A percentile compares a stretch with the other conserved stretches of the same genome.
Evolutionary conservation across 176 grass and related monocot species (phyloP).

Genomic region (Calamus simplicifolius): DNA sequence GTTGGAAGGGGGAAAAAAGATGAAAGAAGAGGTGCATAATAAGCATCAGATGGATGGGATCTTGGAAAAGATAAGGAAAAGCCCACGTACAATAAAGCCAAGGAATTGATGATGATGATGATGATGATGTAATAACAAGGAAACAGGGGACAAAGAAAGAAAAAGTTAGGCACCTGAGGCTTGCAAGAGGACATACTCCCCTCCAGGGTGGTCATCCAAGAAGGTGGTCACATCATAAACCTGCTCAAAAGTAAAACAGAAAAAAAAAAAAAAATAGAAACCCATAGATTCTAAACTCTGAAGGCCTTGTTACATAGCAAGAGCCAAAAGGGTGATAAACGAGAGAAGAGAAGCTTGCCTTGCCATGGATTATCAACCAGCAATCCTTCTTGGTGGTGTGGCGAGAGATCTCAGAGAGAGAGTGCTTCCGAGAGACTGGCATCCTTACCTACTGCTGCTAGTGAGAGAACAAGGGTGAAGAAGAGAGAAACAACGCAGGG

Average conservation of each 20-base stretch:
- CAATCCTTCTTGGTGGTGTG: slow-evolving; percentile 13
- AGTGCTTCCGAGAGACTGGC: not conserved
- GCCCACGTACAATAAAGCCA: no score
- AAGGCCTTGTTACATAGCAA: no score
- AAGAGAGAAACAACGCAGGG: no score
- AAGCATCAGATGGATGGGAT: no score
- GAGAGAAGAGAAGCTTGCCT: not conserved
- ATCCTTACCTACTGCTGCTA: not conserved
- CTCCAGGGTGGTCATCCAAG: slow-evolving; percentile 68
- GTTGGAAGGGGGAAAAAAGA: not conserved
- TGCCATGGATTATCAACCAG: slow-evolving; percentile 19
- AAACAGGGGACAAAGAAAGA: not conserved
- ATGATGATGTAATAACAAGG: no score
- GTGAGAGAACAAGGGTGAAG: not conserved
- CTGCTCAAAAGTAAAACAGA: slow-evolving; percentile 1
- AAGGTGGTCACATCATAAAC: slow-evolving; percentile 84
- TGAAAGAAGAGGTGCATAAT: not conserved
- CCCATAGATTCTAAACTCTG: no score
- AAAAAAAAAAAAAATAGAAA: not conserved
- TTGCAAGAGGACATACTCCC: slow-evolving; percentile 67
- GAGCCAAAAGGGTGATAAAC: no score
- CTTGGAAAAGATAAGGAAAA: no score
- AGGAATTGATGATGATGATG: no score
- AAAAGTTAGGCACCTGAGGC: slow-evolving; percentile 40
- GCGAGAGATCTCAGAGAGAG: slow-evolving; percentile 15